Conservation (phyloP, 345 rosid genomes). For the Lenwebbia sp. region DNA sequence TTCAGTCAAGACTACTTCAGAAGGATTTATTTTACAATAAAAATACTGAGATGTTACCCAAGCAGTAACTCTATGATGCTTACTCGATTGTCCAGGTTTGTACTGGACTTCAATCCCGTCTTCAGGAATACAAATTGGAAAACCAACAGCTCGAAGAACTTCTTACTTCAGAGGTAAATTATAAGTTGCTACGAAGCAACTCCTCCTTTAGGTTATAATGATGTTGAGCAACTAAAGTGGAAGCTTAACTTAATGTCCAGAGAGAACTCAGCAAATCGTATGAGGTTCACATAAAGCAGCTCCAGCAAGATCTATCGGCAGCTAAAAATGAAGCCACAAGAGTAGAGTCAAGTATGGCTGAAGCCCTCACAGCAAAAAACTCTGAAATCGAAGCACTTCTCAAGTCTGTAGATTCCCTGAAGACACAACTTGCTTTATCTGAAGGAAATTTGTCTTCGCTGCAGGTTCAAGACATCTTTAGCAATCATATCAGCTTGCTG, state of each 20-base stretch:
- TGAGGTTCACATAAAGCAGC: constrained; percentile 74
- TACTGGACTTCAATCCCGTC: constrained; percentile 92
- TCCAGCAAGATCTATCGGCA: constrained; percentile 69
- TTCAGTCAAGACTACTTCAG: not conserved
- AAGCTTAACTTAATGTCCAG: constrained; percentile 24
- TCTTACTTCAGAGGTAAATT: constrained; percentile 81
- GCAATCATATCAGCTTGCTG: not conserved
- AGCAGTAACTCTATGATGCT: not conserved
- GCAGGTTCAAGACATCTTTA: constrained; percentile 49
- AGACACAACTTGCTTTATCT: constrained; percentile 71
- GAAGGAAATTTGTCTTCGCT: constrained; percentile 89
- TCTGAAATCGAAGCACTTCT: constrained; percentile 81
- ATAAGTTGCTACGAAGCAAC: not conserved
- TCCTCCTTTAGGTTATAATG: not conserved
- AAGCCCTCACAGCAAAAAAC: constrained; percentile 88
- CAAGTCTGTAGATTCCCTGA: constrained; percentile 64
- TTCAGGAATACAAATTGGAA: constrained; percentile 94
- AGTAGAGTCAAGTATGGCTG: constrained; percentile 75
- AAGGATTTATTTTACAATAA: not conserved
- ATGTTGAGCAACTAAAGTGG: not conserved
- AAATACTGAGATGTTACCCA: not conserved
- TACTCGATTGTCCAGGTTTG: constrained; percentile 46
- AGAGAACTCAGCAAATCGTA: constrained; percentile 89
- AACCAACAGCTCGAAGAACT: constrained; percentile 99
- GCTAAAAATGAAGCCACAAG: constrained; percentile 70